A percentile compares a stretch with the other conserved stretches of the same genome.
phyloP scores from a whole-genome alignment of 2,329 filamentous ascomycete genomes.

The Kalmusia sp. region DNA sequence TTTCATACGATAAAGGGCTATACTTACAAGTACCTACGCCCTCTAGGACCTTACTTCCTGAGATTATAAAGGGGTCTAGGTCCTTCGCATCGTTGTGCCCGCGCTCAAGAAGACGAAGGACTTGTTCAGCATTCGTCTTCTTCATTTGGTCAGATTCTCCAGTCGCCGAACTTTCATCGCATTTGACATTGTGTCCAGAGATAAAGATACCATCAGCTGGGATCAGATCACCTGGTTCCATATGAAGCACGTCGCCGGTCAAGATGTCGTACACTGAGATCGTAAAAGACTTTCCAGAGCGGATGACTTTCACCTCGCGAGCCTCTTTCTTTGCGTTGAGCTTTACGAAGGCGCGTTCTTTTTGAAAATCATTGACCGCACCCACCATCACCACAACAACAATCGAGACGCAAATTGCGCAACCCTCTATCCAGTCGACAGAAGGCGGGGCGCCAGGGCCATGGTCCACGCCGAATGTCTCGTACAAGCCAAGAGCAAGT shows the following conservation, averaged over 20 bases:
- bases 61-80: slow-evolving; percentile 69
- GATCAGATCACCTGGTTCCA: slow-evolving; percentile 73
- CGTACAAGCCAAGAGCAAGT: slow-evolving; percentile 71
- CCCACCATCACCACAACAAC: slow-evolving; percentile 47
- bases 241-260: slow-evolving; percentile 72
- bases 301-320: slow-evolving; percentile 50
- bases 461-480: slow-evolving; percentile 60
- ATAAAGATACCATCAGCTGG: slow-evolving; percentile 76
- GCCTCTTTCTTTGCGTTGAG: slow-evolving; percentile 47
- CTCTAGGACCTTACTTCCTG: slow-evolving; percentile 61
- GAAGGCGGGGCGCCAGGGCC: slow-evolving; percentile 49
- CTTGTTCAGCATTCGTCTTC: slow-evolving; percentile 68
- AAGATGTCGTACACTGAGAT: slow-evolving; percentile 72
- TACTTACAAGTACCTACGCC: slow-evolving; percentile 54
- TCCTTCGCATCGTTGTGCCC: slow-evolving; percentile 59
- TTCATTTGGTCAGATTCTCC: slow-evolving; percentile 76
- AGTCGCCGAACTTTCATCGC: slow-evolving; percentile 76
- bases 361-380: slow-evolving; percentile 47
- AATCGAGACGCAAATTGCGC: slow-evolving; percentile 47
- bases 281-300: slow-evolving; percentile 68
- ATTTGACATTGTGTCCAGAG: slow-evolving; percentile 70
- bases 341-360: slow-evolving; percentile 43
- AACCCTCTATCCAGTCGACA: slow-evolving; percentile 50
- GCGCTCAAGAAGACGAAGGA: slow-evolving; percentile 61
- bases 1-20: background rate